Base-by-base conservation (phyloP, 139 green algal species). In the Dunaliella primolecta region DNA sequence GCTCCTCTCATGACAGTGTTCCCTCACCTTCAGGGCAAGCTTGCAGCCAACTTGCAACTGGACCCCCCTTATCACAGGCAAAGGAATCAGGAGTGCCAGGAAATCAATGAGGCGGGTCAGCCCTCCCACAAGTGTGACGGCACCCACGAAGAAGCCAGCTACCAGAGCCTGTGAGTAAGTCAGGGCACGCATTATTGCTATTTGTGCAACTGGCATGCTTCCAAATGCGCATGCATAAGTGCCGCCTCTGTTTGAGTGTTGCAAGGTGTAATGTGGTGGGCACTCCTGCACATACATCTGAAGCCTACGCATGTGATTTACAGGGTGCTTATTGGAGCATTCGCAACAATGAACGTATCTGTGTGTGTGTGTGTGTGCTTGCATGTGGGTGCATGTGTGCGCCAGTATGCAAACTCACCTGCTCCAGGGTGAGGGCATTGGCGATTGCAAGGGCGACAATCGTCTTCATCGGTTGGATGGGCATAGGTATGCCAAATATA, bases 381-480 rank as follows among this genome's bases (percentile, higher is more conserved):
- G 46, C 46, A 64, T 64, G 46, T 64, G 46, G 7, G 46, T 64
- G 46, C 46, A 25, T 7, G 7, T 64, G 46, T 25, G 15, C 7
- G 7, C 15, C 15, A 15, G 7, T 7, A 64, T 25, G 46, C 7
- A 15, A 7, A 25, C 46, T 25, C 46, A 64, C 46, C 46, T 64
- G 46, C 46, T 64, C 46, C 15, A 64, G 46, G 7, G 46, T 64
- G 46, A 64, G 46, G 46, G 46, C 7, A 15, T 64, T 64, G 46
- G 46, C 46, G 46, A 97, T 70, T 1, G 93, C 94, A n/a, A 97
- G 89, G 3, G 94, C 94, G 0, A 91, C 90, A 74, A 97, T 96
- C 3, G 93, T 94, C 90, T 97, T 96, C 94, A 97, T 97, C 32
- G 94, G 93, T 80, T 97, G 93, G 38, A 92, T 85, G 55, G 84